Percentiles rank a stretch among this genome's conserved stretches.
These are phyloP conservation scores for Trichoderma sp. DNA, from an alignment of 2,329 filamentous ascomycete genomes.

Conservation along the genomic window DNA sequence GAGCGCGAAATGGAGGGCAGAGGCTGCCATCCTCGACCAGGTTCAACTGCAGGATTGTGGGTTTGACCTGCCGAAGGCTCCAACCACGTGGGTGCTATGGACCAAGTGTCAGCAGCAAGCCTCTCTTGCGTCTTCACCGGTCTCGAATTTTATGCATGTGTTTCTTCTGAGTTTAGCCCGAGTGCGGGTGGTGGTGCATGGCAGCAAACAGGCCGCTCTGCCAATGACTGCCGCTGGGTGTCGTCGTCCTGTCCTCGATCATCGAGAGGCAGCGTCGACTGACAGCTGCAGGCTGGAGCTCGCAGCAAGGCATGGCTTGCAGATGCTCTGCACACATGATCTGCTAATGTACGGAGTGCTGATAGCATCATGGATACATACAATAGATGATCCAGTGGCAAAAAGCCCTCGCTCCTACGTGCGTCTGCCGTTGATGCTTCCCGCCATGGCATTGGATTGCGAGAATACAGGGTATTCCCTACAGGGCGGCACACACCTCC, in stretches of 20 bases:
- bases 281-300: not conserved
- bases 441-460: not conserved
- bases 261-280: not conserved
- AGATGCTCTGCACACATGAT: not conserved
- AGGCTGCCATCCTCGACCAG: conserved; percentile 12
- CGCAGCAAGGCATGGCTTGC: not conserved
- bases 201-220: conserved; percentile 1
- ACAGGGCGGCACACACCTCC: not conserved
- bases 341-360: not conserved
- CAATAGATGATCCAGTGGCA: not conserved
- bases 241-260: conserved; percentile 9
- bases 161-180: conserved; percentile 7
- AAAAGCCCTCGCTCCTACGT: not conserved
- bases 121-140: conserved; percentile 15
- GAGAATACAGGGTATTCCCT: conserved; percentile 20
- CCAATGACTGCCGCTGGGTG: conserved; percentile 10
- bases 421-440: not conserved
- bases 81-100: conserved; percentile 26
- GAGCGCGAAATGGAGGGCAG: conserved; percentile 21
- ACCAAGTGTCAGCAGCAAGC: conserved; percentile 20
- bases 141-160: conserved; percentile 23
- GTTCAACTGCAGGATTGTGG: conserved; percentile 19
- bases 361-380: not conserved
- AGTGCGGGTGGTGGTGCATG: not conserved
- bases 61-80: conserved; percentile 6